Conservation (phyloP, 2,329 filamentous ascomycete species). For the Atkinsonella texensis region DNA sequence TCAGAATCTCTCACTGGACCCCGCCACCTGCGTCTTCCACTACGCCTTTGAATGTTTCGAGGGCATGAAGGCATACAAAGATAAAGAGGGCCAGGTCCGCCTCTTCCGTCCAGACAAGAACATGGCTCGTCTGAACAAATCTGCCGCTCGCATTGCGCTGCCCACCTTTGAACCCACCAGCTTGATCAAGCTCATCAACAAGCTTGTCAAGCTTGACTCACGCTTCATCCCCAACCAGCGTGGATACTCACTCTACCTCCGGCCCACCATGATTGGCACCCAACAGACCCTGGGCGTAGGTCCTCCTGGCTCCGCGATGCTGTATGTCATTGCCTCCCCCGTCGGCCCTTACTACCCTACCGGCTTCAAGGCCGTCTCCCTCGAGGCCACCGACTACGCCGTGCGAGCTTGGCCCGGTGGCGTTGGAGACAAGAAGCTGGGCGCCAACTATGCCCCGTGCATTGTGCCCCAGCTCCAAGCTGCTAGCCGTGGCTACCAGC, state of each 20-base stretch:
- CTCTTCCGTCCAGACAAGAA: constrained; percentile 94
- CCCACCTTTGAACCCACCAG: constrained; percentile 68
- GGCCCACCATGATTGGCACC: constrained; percentile 94
- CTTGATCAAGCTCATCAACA: constrained; percentile 69
- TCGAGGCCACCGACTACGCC: constrained; percentile 94
- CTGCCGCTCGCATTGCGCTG: constrained; percentile 79
- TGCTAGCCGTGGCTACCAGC: constrained; percentile 83
- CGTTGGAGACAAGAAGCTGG: constrained; percentile 95
- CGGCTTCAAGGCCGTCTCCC: constrained; percentile 90
- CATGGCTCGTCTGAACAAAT: constrained; percentile 91
- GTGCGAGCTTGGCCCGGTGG: constrained; percentile 96
- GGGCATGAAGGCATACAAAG: constrained; percentile 99
- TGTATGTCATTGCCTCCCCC: constrained; percentile 91
- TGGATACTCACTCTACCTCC: constrained; percentile 90
- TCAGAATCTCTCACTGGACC: constrained; percentile 93
- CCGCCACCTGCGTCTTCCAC: constrained; percentile 94
- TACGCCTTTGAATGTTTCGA: constrained; percentile 98
- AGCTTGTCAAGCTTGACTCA: constrained; percentile 69
- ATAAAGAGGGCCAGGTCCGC: constrained; percentile 63
- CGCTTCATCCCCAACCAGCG: constrained; percentile 78
- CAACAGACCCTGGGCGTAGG: constrained; percentile 88
- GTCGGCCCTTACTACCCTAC: constrained; percentile 98
- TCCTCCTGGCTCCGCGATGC: constrained; percentile 78
- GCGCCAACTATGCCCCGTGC: constrained; percentile 98
- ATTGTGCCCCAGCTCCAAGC: constrained; percentile 93